Conservation (phyloP, 2,329 filamentous ascomycete species). For the Hortaea sp. region DNA sequence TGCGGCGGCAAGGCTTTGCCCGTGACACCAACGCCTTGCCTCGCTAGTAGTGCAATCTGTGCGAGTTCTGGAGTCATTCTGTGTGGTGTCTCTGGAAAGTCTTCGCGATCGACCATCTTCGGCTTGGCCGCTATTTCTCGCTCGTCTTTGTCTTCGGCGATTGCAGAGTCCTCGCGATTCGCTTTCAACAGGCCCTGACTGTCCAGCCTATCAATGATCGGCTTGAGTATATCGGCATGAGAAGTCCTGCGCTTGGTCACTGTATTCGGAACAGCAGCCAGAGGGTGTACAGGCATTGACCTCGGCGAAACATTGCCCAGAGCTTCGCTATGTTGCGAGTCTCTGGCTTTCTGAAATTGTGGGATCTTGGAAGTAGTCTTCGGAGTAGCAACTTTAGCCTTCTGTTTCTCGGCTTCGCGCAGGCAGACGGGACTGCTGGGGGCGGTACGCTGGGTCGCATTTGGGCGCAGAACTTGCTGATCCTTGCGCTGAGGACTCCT, state of each 20-base stretch:
- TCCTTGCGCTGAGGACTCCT: background rate
- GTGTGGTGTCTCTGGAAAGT: background rate
- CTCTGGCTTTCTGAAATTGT: background rate
- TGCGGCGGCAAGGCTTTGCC: conserved; percentile 1
- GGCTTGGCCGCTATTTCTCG: background rate
- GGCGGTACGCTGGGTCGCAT: background rate
- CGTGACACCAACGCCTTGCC: conserved; percentile 1
- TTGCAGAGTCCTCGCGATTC: background rate
- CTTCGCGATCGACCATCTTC: background rate
- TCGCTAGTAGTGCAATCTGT: background rate
- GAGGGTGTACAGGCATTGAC: background rate
- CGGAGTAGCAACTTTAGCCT: background rate
- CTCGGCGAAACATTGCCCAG: background rate
- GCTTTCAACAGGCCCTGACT: conserved; percentile 4
- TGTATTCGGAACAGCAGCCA: conserved; percentile 5
- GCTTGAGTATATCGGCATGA: conserved; percentile 7
- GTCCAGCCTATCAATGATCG: conserved; percentile 10
- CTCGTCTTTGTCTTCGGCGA: background rate
- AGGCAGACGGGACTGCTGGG: background rate
- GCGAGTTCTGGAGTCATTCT: background rate
- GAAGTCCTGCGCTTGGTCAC: conserved; percentile 7
- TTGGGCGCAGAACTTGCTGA: background rate
- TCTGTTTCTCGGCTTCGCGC: background rate
- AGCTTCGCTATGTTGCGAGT: background rate
- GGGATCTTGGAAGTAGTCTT: conserved; percentile 1